Percentiles rank a stretch among this genome's conserved stretches.
Conservation (phyloP, 78 protist species). For the Dictyostelium purpureum region DNA sequence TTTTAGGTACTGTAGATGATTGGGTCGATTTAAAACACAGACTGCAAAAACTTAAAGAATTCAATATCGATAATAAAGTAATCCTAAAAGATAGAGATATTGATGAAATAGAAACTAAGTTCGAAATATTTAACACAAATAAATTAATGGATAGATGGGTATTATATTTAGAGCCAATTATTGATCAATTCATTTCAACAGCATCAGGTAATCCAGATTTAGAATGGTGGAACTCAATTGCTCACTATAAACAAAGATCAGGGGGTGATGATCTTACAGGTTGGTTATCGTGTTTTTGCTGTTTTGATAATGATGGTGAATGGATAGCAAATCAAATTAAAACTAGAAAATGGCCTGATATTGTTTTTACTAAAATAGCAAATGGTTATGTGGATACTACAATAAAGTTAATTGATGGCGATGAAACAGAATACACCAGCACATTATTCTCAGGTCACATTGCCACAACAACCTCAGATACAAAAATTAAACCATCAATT, state of each 20-base stretch:
- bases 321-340: neutral
- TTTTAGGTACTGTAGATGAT: conserved; percentile 69
- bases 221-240: conserved; percentile 1
- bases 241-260: neutral
- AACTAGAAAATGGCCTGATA: neutral
- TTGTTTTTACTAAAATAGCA: neutral
- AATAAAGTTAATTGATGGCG: neutral
- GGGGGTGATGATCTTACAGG: conserved; percentile 57
- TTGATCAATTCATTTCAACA: conserved; percentile 40
- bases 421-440: neutral
- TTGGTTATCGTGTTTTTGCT: conserved; percentile 78
- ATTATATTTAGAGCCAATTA: conserved; percentile 31
- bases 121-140: too few species aligned
- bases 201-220: conserved; percentile 14
- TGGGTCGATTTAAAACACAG: conserved; percentile 34
- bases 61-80: conserved; percentile 12
- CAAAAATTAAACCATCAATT: neutral
- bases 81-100: neutral
- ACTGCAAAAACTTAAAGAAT: neutral
- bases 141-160: conserved; percentile 55
- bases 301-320: neutral
- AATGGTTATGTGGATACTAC: neutral
- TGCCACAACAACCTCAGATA: neutral
- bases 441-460: neutral
- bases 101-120: too few species aligned